A percentile compares a stretch with the other conserved stretches of the same genome.
Conservation (phyloP, 257 asterid genomes). For the Jacaranda mimosifolia region DNA sequence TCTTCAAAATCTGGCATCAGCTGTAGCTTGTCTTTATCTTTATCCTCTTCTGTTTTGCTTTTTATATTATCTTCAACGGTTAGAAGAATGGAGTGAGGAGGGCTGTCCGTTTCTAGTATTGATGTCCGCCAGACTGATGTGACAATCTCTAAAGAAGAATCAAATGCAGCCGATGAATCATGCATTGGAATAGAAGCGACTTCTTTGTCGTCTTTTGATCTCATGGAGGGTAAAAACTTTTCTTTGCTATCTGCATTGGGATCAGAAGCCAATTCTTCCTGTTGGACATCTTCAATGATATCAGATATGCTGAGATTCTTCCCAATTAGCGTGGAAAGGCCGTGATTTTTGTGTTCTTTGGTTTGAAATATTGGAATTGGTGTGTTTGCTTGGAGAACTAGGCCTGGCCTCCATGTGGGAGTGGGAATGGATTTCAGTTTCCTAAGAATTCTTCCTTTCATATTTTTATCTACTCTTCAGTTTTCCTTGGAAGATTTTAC, state of each 20-base stretch:
- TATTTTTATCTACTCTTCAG: conserved; percentile 43
- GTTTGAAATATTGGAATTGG: conserved; percentile 37
- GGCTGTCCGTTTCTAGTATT: background rate
- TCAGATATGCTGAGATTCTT: conserved; percentile 4
- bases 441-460: conserved; percentile 56
- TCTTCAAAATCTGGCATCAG: conserved; percentile 43
- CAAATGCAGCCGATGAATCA: conserved; percentile 2
- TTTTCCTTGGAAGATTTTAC: background rate
- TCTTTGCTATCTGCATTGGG: conserved; percentile 18
- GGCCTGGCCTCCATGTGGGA: conserved; percentile 39
- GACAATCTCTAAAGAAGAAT: no score
- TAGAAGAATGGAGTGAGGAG: conserved; percentile 19
- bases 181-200: background rate
- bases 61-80: conserved; percentile 28
- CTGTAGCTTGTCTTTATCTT: background rate
- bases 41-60: conserved; percentile 15
- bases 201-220: background rate
- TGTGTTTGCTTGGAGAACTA: conserved; percentile 36
- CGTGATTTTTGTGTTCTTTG: conserved; percentile 18
- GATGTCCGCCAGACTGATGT: no score
- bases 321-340: no score
- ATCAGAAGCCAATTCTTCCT: conserved; percentile 14
- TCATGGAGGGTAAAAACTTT: conserved; percentile 11
- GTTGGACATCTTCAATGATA: conserved; percentile 28
- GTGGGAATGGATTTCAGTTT: conserved; percentile 58